These are phyloP conservation scores for Verticillium zaregamsianum DNA, from an alignment of 2,329 filamentous ascomycete species.

Conservation along the genomic window DNA sequence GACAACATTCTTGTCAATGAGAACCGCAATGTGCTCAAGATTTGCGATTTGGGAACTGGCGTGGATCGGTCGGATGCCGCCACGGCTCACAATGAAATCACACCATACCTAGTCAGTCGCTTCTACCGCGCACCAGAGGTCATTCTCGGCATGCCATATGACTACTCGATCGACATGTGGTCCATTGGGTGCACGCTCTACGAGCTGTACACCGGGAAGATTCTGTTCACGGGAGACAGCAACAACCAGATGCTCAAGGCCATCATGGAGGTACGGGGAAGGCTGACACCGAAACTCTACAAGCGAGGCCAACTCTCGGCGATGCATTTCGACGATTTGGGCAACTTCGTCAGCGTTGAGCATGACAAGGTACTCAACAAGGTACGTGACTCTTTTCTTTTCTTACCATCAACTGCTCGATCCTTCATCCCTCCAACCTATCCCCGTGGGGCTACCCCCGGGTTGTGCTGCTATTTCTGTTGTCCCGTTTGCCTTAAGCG, in stretches of 20 bases:
- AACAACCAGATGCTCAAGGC: constrained; percentile 98
- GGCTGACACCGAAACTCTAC: constrained; percentile 83
- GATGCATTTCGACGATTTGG: constrained; percentile 78
- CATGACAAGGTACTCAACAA: constrained; percentile 84
- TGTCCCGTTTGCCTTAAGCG: background rate
- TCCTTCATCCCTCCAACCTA: background rate
- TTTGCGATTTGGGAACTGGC: constrained; percentile 95
- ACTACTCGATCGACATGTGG: constrained; percentile 95
- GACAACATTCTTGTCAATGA: constrained; percentile 95
- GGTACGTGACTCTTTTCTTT: constrained; percentile 39
- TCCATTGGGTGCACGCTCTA: constrained; percentile 96
- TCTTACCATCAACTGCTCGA: constrained; percentile 1
- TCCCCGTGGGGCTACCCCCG: background rate
- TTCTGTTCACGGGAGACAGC: constrained; percentile 88
- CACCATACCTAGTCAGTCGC: constrained; percentile 90
- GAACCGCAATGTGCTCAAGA: constrained; percentile 77
- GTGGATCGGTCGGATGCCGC: constrained; percentile 78
- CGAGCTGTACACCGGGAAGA: constrained; percentile 96
- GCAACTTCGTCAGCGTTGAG: constrained; percentile 82
- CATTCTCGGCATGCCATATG: constrained; percentile 93
- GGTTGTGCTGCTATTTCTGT: background rate
- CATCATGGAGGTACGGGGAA: constrained; percentile 94
- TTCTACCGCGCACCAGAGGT: constrained; percentile 98
- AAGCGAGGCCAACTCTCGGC: constrained; percentile 73
- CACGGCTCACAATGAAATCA: constrained; percentile 74